Evolutionary conservation across 2,329 filamentous ascomycete genomes (phyloP).

Genomic region (Beauveria brongniartii): DNA sequence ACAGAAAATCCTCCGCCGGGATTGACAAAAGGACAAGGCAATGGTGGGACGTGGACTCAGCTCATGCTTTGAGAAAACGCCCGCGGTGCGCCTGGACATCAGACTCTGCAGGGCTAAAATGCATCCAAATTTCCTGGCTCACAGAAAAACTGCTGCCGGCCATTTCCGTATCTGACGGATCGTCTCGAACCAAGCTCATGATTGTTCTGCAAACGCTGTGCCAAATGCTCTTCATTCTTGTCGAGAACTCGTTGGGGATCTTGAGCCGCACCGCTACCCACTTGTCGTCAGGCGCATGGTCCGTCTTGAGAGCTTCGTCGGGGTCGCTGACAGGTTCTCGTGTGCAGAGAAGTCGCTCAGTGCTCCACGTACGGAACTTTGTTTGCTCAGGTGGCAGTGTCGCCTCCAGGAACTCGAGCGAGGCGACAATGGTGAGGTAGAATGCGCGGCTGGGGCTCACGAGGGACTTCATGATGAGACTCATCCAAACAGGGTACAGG

Average conservation of each 20-base stretch:
- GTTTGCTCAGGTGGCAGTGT: constrained; percentile 41
- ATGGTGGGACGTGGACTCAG: not conserved
- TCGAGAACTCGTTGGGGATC: constrained; percentile 49
- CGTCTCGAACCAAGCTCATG: constrained; percentile 4
- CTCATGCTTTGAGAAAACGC: not conserved
- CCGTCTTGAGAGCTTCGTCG: constrained; percentile 37
- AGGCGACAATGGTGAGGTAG: constrained; percentile 54
- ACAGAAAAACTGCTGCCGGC: not conserved
- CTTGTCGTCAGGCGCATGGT: constrained; percentile 48
- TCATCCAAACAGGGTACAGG: constrained; percentile 51
- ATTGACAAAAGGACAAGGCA: too few relatives aligned
- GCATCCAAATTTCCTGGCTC: constrained; percentile 28
- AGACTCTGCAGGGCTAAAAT: constrained; percentile 21
- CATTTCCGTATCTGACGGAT: not conserved
- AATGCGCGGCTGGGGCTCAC: constrained; percentile 56
- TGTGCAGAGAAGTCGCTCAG: constrained; percentile 41
- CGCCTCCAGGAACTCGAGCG: constrained; percentile 52
- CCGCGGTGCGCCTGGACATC: constrained; percentile 17
- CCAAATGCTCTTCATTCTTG: constrained; percentile 37
- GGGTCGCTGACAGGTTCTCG: constrained; percentile 28
- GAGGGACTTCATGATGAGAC: constrained; percentile 52
- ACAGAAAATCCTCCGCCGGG: not conserved
- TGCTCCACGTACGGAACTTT: constrained; percentile 42
- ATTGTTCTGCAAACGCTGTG: constrained; percentile 26
- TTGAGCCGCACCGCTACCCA: constrained; percentile 49